phyloP scores from a whole-genome alignment of 1,284 basidiomycete species.

The Hemileia vastatrix region DNA sequence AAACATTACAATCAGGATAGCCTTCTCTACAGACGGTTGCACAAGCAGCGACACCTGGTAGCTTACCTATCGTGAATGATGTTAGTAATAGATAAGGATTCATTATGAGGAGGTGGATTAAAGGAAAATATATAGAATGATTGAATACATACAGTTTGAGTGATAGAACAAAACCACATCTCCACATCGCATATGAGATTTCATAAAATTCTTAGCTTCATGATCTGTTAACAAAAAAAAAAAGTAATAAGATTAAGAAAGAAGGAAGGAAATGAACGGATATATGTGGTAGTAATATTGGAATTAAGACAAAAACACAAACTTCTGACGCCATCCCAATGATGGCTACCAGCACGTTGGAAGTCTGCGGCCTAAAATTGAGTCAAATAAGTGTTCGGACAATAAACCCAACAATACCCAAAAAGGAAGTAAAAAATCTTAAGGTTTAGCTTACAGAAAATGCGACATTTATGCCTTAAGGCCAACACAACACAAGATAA shows the following conservation, averaged over 20 bases:
- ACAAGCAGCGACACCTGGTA: slow-evolving; percentile 32
- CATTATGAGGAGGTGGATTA: background rate
- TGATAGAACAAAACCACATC: slow-evolving; percentile 71
- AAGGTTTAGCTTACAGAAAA: slow-evolving; percentile 6
- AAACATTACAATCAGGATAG: slow-evolving; percentile 65
- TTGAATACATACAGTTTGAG: slow-evolving; percentile 65
- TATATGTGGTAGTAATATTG: background rate
- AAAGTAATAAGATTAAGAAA: background rate
- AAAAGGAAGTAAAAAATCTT: background rate
- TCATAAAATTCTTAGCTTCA: slow-evolving; percentile 85
- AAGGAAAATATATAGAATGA: slow-evolving; percentile 56
- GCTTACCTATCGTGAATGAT: slow-evolving; percentile 50
- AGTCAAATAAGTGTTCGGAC: too few relatives aligned
- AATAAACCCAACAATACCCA: background rate
- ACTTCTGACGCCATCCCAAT: slow-evolving; percentile 18
- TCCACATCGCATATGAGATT: slow-evolving; percentile 67
- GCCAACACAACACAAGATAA: too few relatives aligned
- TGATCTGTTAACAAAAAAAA: slow-evolving; percentile 48
- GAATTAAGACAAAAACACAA: too few relatives aligned
- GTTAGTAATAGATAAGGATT: background rate
- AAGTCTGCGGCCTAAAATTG: background rate
- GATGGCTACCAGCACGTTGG: slow-evolving; percentile 1
- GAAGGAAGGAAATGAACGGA: background rate
- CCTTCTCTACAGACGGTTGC: slow-evolving; percentile 54
- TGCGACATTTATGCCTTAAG: slow-evolving; percentile 13